Base-by-base conservation (phyloP, 2,329 filamentous ascomycete species). In the Pestalotiopsis sp. region DNA sequence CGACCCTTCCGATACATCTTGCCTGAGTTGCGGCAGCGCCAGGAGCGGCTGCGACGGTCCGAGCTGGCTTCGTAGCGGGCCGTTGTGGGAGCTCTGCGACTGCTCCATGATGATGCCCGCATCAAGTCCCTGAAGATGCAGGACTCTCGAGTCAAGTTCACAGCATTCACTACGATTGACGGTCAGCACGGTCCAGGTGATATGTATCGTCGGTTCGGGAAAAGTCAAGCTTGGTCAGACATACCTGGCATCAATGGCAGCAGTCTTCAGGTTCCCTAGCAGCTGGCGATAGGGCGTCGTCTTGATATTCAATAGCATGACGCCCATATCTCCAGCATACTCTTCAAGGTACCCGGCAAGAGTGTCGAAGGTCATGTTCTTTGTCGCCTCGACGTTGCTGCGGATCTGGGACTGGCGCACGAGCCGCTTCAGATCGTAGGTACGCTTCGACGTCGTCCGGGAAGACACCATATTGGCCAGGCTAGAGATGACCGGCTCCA, bases 401-500 rank as follows among this genome's bases (percentile, higher is more conserved):
- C 74, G 72, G 31, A 76, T 76, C 39, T 72, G 67, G 11, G 72
- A 68, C 63, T 76, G 74, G 11, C 74, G 74, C 25, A 71, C 52
- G 20, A 76, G 68, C 68, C 73, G 70, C 41, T 76, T 72, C n/a
- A 76, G 49, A 59, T 76, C 74, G 52, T 76, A 72, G 20, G 72
- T 75, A 65, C 74, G 65, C 68, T 75, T 76, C 9, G 74, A 76
- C 9, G 73, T 76, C 23, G 71, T 74, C 65, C 74, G 74, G 17
- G 74, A 71, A 41, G 74, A 76, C 52, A 75, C 71, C 71, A 76
- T 75, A 41, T 71, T 74, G n/a, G 68, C 70, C 39, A 76, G 59
- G 20, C 66, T 67, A 1, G 73, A 68, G 49, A 74, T 75, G 17
- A 67, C 55, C 20, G 67, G 67, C 45, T 69, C 68, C 2, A 73